Evolutionary conservation across 2,329 filamentous ascomycete genomes (phyloP).

Genomic region (Magnaporthiopsis incrustans): DNA sequence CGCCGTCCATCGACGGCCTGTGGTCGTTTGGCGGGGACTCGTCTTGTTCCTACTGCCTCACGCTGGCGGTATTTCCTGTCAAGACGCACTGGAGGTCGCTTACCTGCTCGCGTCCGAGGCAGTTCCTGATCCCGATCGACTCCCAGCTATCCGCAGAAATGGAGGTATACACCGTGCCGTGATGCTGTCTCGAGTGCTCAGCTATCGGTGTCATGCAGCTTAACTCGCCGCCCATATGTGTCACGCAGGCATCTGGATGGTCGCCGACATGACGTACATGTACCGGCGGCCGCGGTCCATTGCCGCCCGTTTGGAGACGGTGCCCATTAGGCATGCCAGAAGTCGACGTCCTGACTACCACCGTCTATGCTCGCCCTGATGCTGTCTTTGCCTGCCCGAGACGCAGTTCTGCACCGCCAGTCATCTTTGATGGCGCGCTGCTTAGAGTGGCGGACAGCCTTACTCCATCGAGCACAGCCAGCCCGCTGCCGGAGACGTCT

Average conservation of each 20-base stretch:
- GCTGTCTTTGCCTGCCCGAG: constrained; percentile 24
- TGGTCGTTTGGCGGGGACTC: constrained; percentile 22
- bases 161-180: too few species aligned
- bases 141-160: too few species aligned
- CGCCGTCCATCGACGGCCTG: constrained; percentile 23
- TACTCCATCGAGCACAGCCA: not conserved
- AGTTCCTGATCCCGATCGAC: too few species aligned
- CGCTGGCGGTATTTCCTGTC: constrained; percentile 18
- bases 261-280: too few species aligned
- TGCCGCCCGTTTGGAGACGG: too few species aligned
- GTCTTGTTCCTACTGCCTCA: constrained; percentile 18
- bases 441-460: constrained; percentile 18
- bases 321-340: too few species aligned
- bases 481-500: not conserved
- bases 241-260: too few species aligned
- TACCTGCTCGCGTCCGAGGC: constrained; percentile 26
- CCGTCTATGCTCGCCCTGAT: constrained; percentile 19
- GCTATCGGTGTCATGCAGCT: too few species aligned
- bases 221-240: too few species aligned
- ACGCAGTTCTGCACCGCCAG: constrained; percentile 32
- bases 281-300: too few species aligned
- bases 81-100: constrained; percentile 22
- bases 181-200: too few species aligned
- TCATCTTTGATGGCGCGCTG: constrained; percentile 32
- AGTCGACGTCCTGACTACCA: constrained; percentile 10